These are phyloP conservation scores for Tolypocladium cylindrosporum DNA, from an alignment of 2,329 filamentous ascomycete species.

Conservation along the genomic window DNA sequence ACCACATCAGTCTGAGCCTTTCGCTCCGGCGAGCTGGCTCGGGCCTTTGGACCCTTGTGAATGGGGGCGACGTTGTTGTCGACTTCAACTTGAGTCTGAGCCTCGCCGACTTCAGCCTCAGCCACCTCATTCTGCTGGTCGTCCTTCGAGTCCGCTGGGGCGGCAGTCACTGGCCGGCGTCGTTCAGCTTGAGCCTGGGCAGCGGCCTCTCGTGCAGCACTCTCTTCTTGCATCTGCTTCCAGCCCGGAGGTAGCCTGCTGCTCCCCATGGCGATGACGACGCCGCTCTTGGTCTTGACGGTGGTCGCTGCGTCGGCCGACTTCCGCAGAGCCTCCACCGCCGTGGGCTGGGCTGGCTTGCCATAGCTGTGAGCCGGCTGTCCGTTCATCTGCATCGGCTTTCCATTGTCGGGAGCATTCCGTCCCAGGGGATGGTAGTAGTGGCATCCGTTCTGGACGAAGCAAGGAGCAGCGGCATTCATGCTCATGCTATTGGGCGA, in stretches of 20 bases:
- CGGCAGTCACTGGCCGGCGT: not conserved
- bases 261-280: constrained; percentile 11
- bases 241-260: not conserved
- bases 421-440: constrained; percentile 12
- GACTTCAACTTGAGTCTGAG: too few species aligned
- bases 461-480: constrained; percentile 9
- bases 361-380: not conserved
- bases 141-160: not conserved
- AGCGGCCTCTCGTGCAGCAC: not conserved
- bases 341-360: not conserved
- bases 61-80: not conserved
- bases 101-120: not conserved
- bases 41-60: not conserved
- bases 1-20: not conserved
- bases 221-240: not conserved
- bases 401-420: not conserved
- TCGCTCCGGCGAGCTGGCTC: not conserved
- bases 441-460: constrained; percentile 12
- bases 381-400: not conserved
- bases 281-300: not conserved
- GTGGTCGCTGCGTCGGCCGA: constrained; percentile 15
- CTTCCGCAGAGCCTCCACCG: constrained; percentile 14
- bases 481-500: constrained; percentile 9
- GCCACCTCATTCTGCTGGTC: too few species aligned
- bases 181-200: not conserved